These are phyloP conservation scores for Pachysandra terminalis DNA, from an alignment of 164 flowering plant genomes.

Conservation along the genomic window DNA sequence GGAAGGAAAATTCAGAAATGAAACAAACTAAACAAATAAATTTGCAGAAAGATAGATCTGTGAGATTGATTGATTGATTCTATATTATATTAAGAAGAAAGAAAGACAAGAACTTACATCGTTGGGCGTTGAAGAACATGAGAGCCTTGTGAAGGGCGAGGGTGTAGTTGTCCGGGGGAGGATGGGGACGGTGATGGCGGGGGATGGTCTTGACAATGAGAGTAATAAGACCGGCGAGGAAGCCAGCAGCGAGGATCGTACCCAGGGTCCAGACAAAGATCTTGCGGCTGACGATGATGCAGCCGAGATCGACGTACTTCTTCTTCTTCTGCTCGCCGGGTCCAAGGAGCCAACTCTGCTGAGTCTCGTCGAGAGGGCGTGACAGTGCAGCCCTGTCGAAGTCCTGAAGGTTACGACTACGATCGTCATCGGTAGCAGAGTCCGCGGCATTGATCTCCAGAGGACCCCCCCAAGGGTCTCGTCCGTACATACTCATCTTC, in stretches of 20 bases:
- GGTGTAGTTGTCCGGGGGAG: conserved; percentile 84
- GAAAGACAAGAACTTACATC: too few relatives aligned
- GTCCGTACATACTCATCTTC: conserved; percentile 55
- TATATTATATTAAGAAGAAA: too few relatives aligned
- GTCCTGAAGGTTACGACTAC: conserved; percentile 82
- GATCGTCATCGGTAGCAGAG: conserved; percentile 93
- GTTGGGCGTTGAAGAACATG: conserved; percentile 82
- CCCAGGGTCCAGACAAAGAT: conserved; percentile 88
- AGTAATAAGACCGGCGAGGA: conserved; percentile 63
- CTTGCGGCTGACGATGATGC: conserved; percentile 88
- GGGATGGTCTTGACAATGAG: conserved; percentile 79
- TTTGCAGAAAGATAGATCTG: too few relatives aligned
- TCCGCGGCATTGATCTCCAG: conserved; percentile 81
- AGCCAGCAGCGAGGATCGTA: conserved; percentile 47
- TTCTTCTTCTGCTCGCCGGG: conserved; percentile 87
- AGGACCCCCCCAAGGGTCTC: conserved; percentile 98
- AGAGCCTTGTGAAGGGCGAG: conserved; percentile 68
- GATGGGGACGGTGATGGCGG: conserved; percentile 46
- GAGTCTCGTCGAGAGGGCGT: conserved; percentile 85
- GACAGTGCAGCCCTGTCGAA: conserved; percentile 86
- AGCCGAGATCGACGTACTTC: conserved; percentile 95
- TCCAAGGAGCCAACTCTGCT: conserved; percentile 95
- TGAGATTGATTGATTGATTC: too few relatives aligned
- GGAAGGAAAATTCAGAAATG: too few relatives aligned
- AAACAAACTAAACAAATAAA: too few relatives aligned